Evolutionary conservation across 2,329 filamentous ascomycete species (phyloP).

Genomic region (Lojkania enalia): DNA sequence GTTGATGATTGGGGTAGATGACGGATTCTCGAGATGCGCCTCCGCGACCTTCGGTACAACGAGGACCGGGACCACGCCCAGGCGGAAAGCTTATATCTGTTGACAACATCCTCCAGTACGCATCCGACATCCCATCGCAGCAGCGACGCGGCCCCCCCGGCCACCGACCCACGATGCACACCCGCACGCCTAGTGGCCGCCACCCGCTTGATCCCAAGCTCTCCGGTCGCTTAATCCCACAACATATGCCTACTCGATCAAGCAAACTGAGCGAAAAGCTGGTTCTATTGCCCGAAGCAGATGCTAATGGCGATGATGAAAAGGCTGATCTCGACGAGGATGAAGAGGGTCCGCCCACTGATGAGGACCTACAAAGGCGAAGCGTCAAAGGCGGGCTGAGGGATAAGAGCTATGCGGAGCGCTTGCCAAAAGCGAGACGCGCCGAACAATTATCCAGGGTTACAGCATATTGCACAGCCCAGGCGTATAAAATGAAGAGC

Average conservation of each 20-base stretch:
- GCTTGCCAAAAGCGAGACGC: conserved; percentile 83
- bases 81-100: conserved; percentile 78
- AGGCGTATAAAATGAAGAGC: conserved; percentile 85
- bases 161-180: conserved; percentile 52
- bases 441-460: conserved; percentile 86
- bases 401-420: conserved; percentile 91
- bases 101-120: conserved; percentile 92
- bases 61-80: conserved; percentile 42
- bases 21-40: conserved; percentile 59
- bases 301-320: conserved; percentile 57
- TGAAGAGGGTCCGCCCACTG: conserved; percentile 64
- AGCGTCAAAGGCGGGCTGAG: conserved; percentile 65
- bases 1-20: conserved; percentile 47
- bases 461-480: conserved; percentile 94
- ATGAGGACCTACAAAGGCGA: conserved; percentile 67
- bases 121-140: conserved; percentile 91
- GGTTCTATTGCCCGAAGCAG: conserved; percentile 86
- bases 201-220: conserved; percentile 60
- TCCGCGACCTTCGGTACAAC: conserved; percentile 36
- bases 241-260: conserved; percentile 77
- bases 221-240: conserved; percentile 59
- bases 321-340: conserved; percentile 63
- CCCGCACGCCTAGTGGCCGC: conserved; percentile 53
- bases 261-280: conserved; percentile 96
- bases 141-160: conserved; percentile 76